A percentile compares a stretch with the other conserved stretches of the same genome.
These are phyloP conservation scores for Penicillium coffeae DNA, from an alignment of 495 filamentous ascomycete species.

Conservation along the genomic window DNA sequence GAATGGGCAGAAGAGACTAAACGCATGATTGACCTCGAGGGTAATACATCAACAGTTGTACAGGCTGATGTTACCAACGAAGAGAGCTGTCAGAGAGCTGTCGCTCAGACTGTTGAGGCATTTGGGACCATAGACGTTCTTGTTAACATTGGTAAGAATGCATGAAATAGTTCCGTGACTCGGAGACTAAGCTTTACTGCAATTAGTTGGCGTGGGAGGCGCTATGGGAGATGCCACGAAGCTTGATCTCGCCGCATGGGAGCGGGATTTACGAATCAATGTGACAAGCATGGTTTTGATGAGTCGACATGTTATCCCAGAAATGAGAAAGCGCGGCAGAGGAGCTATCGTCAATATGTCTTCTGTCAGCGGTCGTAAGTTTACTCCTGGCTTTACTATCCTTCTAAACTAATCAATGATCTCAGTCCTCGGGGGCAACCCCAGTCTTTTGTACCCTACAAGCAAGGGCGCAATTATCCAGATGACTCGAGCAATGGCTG, in stretches of 20 bases:
- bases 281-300: slow-evolving; percentile 51
- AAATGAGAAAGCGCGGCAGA: slow-evolving; percentile 33
- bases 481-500: slow-evolving; percentile 51
- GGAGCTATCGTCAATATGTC: slow-evolving; percentile 50
- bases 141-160: slow-evolving; percentile 37
- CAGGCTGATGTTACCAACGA: slow-evolving; percentile 37
- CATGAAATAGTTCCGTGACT: not conserved
- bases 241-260: slow-evolving; percentile 47
- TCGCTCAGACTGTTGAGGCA: slow-evolving; percentile 26
- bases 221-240: slow-evolving; percentile 43
- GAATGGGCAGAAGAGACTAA: slow-evolving; percentile 4
- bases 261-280: slow-evolving; percentile 45
- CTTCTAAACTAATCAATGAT: not conserved
- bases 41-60: not conserved
- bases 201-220: slow-evolving; percentile 40
- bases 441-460: slow-evolving; percentile 50
- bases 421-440: slow-evolving; percentile 42
- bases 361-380: slow-evolving; percentile 37
- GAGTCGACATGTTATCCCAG: slow-evolving; percentile 43
- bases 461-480: slow-evolving; percentile 52
- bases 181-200: not conserved
- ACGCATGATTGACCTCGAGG: slow-evolving; percentile 3
- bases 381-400: not conserved
- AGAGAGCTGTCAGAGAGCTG: slow-evolving; percentile 31
- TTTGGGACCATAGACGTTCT: slow-evolving; percentile 48